These are phyloP conservation scores for Paramecium octaurelia DNA, from an alignment of 73 alveolate genomes.

Conservation along the genomic window DNA sequence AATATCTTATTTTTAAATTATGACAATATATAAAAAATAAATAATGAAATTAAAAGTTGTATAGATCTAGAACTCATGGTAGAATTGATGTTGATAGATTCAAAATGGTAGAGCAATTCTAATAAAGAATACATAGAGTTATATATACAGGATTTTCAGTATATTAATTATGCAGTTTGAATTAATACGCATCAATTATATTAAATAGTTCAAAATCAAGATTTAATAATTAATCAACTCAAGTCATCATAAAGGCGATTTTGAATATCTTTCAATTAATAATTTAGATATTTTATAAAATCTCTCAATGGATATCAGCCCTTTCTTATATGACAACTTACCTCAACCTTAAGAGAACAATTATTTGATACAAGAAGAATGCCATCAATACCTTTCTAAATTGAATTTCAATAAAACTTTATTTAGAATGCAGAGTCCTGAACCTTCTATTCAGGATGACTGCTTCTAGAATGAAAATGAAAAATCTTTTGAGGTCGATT, in stretches of 20 bases:
- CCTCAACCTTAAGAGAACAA: background rate
- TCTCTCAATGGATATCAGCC: background rate
- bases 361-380: background rate
- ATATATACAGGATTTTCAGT: background rate
- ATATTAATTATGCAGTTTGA: background rate
- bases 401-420: background rate
- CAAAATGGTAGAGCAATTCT: too few species aligned
- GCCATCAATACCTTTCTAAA: background rate
- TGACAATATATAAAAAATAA: too few species aligned
- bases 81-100: too few species aligned
- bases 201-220: background rate
- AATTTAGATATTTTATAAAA: background rate
- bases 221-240: background rate
- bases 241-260: background rate
- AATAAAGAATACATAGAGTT: background rate
- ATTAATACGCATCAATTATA: background rate
- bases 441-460: background rate
- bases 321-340: background rate
- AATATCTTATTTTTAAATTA: background rate
- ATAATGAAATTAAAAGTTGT: background rate
- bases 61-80: too few species aligned
- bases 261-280: background rate
- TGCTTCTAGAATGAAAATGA: background rate
- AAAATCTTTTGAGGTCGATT: background rate
- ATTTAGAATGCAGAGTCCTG: constrained; percentile 20